Base-by-base conservation (phyloP, 2,329 filamentous ascomycete genomes). In the Bipolaris cookei region DNA sequence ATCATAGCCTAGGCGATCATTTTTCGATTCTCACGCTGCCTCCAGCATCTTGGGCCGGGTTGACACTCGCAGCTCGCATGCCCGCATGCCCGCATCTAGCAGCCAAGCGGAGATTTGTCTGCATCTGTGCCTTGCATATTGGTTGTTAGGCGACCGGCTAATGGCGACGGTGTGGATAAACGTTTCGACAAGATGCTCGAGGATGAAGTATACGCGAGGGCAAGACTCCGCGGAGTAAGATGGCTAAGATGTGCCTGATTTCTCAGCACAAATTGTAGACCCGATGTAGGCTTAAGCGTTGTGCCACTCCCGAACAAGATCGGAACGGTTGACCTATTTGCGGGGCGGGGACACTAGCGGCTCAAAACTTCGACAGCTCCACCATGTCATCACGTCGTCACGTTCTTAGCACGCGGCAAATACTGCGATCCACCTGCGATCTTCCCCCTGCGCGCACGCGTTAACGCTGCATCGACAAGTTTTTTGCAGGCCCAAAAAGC, bases 351-450 rank as follows among this genome's bases (percentile, higher is more conserved):
- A 44, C 46, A 41, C 58, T 70, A 70, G 64, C 61, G 67, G 62
- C 67, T 68, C 51, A 61, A 65, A 62, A 63, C 47, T 25, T 50
- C 21, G 30, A 59, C 37, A 13, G 47, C 51, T 67, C 55, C 49
- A 64, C 48, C 59, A 67, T 71, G 70, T 76, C 72, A 75, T 70
- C 58, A 51, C 63, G 61, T 69, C 72, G 72, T 76, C 72, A 74
- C 70, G 47, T 60, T 50, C 28, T 34, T 30, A 42, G 54, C 35
- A 51, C 39, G 20, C 63, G 64, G 66, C 61, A 62, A 54, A 61
- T 63, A 34, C 39, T 34, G 34, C 16, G 56, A 41, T 48, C 45
- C 18, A 30, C 28, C 28, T 30, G 28, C 28, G 10, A 30, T 30
- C 28, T 18, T 32, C 50, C 39, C 52, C 62, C 56, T 56, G 56